A percentile compares a stretch with the other conserved stretches of the same genome.
Conservation (phyloP, 2,329 filamentous ascomycete species). For the Coniochaeta sp. region DNA sequence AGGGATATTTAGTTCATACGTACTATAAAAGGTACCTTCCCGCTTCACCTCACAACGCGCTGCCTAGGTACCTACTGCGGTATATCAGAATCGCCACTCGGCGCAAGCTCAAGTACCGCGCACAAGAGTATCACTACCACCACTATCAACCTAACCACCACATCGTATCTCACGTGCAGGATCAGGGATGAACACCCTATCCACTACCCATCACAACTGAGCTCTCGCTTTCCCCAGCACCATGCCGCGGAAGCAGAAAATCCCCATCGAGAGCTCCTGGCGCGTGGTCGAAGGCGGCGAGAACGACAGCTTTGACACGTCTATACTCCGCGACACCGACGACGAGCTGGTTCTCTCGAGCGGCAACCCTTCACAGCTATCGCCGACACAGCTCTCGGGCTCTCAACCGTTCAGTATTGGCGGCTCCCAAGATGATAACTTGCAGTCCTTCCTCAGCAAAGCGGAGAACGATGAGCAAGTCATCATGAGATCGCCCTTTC, state of each 20-base stretch:
- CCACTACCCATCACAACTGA: not conserved
- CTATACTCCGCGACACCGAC: constrained; percentile 41
- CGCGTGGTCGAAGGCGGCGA: constrained; percentile 53
- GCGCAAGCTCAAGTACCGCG: not conserved
- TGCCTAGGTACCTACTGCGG: not conserved
- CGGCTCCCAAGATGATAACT: constrained; percentile 46
- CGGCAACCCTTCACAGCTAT: constrained; percentile 38
- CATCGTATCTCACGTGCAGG: not conserved
- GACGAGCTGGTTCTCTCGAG: constrained; percentile 31
- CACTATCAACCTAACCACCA: too few relatives aligned
- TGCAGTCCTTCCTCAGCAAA: constrained; percentile 43
- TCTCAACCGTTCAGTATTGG: constrained; percentile 31
- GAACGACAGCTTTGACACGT: constrained; percentile 53
- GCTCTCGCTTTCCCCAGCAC: not conserved
- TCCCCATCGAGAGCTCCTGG: constrained; percentile 49
- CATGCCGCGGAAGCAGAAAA: constrained; percentile 14
- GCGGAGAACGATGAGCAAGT: constrained; percentile 46
- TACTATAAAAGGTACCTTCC: not conserved
- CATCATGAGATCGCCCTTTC: constrained; percentile 47
- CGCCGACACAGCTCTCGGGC: constrained; percentile 38
- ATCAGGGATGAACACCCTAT: not conserved
- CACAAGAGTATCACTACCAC: not conserved
- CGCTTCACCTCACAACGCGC: not conserved
- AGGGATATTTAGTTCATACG: not conserved
- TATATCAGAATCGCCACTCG: not conserved